Percentiles rank a stretch among this genome's conserved stretches.
Evolutionary conservation across 2,329 filamentous ascomycete species (phyloP).

Genomic region (Hymenoscyphus linearis): DNA sequence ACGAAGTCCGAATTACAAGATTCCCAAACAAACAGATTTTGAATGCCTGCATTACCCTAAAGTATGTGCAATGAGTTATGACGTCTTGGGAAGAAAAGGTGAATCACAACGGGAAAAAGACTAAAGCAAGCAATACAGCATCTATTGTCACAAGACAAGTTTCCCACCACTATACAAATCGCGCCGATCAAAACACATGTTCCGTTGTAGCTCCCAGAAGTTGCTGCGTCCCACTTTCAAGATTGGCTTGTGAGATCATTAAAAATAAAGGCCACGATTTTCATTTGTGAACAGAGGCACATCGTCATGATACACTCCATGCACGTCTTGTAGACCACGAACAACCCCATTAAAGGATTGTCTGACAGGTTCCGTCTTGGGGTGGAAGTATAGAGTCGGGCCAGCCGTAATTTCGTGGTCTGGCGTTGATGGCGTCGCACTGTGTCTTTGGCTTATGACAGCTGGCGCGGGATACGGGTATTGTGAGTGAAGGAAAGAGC

Average conservation of each 20-base stretch:
- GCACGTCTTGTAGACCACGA: conserved; percentile 22
- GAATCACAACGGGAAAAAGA: not conserved
- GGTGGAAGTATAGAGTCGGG: conserved; percentile 20
- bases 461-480: not conserved
- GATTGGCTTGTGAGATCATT: conserved; percentile 10
- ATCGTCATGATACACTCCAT: conserved; percentile 25
- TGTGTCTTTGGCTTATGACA: conserved; percentile 9
- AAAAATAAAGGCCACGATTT: conserved; percentile 15
- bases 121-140: conserved; percentile 2
- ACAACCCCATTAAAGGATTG: conserved; percentile 21
- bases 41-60: not conserved
- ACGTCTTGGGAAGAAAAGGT: not conserved
- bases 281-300: conserved; percentile 24
- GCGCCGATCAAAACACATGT: not conserved
- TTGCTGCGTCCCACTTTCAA: not conserved
- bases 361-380: conserved; percentile 17
- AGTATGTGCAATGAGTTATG: not conserved
- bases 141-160: not conserved
- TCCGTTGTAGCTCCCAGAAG: not conserved
- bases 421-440: conserved; percentile 24
- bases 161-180: conserved; percentile 4
- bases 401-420: conserved; percentile 7
- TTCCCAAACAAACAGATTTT: not conserved
- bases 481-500: conserved; percentile 6
- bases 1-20: not conserved